Conservation (phyloP, 345 rosid species). For the Bretschneidera sinensis region DNA sequence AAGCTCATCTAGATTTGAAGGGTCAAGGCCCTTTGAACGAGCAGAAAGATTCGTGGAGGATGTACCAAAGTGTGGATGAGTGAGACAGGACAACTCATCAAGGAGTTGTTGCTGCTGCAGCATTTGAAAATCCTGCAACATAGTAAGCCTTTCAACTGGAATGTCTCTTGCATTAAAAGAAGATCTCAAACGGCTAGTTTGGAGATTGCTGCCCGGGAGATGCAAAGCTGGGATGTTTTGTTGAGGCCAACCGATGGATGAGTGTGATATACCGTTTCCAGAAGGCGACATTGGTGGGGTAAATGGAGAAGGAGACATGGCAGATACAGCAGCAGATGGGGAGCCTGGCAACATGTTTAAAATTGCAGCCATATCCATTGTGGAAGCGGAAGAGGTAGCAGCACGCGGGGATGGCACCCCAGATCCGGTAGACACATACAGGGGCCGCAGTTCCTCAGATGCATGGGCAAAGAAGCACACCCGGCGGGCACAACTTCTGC, state of each 20-base stretch:
- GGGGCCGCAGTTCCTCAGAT: constrained; percentile 74
- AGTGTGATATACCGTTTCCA: constrained; percentile 56
- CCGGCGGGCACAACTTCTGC: constrained; percentile 73
- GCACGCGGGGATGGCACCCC: constrained; percentile 80
- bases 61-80: constrained; percentile 38
- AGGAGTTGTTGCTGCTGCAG: constrained; percentile 55
- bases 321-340: constrained; percentile 62
- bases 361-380: constrained; percentile 84
- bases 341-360: constrained; percentile 80
- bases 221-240: constrained; percentile 83
- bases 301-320: constrained; percentile 64
- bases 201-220: constrained; percentile 76
- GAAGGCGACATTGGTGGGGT: constrained; percentile 93
- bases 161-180: constrained; percentile 78
- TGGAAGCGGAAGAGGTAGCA: constrained; percentile 38
- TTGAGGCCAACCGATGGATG: constrained; percentile 73
- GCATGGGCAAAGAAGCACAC: constrained; percentile 96
- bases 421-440: constrained; percentile 85
- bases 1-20: constrained; percentile 69
- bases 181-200: constrained; percentile 85
- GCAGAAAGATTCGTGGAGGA: constrained; percentile 54
- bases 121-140: constrained; percentile 69
- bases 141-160: constrained; percentile 46
- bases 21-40: constrained; percentile 55
- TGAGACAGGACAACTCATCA: constrained; percentile 49